Evolutionary conservation across 441 rosid species (phyloP).

Genomic region (Populus trichocarpa): DNA sequence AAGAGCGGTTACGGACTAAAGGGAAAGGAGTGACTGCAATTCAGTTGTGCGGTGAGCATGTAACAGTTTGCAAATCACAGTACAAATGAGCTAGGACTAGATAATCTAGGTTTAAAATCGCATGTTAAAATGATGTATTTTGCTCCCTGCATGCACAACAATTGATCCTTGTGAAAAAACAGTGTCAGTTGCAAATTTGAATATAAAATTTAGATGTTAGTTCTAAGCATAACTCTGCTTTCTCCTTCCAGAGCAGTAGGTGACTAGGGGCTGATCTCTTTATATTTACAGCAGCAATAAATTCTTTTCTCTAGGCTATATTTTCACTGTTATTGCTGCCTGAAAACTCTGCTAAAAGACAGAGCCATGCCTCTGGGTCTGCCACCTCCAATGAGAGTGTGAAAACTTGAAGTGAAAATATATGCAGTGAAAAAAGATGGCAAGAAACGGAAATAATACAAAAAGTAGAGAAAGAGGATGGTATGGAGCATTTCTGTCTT

Average conservation of each 20-base stretch:
- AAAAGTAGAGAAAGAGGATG: slow-evolving; percentile 19
- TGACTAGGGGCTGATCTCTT: slow-evolving; percentile 22
- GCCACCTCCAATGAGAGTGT: slow-evolving; percentile 40
- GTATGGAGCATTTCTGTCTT: slow-evolving; percentile 68
- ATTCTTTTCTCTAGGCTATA: slow-evolving; percentile 32
- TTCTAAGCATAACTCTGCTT: slow-evolving; percentile 6
- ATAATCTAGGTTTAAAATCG: too few species aligned
- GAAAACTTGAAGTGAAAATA: slow-evolving; percentile 25
- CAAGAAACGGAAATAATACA: slow-evolving; percentile 17
- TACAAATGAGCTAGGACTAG: too few species aligned
- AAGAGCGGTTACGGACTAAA: neutral
- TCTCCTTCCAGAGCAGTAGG: slow-evolving; percentile 1
- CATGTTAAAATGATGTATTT: slow-evolving; percentile 10
- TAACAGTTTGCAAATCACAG: neutral
- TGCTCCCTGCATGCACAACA: slow-evolving; percentile 23
- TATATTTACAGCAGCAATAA: slow-evolving; percentile 31
- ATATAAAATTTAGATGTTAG: slow-evolving; percentile 15
- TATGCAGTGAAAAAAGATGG: slow-evolving; percentile 15
- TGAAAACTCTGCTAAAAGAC: slow-evolving; percentile 44
- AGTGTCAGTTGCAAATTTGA: slow-evolving; percentile 20
- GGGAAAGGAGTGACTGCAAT: neutral
- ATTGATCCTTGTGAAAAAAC: slow-evolving; percentile 23
- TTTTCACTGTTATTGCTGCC: slow-evolving; percentile 40
- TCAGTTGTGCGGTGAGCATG: too few species aligned
- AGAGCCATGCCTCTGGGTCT: slow-evolving; percentile 48